Evolutionary conservation across 1,284 basidiomycete genomes (phyloP).

Genomic region (Melampsora larici-populina): DNA sequence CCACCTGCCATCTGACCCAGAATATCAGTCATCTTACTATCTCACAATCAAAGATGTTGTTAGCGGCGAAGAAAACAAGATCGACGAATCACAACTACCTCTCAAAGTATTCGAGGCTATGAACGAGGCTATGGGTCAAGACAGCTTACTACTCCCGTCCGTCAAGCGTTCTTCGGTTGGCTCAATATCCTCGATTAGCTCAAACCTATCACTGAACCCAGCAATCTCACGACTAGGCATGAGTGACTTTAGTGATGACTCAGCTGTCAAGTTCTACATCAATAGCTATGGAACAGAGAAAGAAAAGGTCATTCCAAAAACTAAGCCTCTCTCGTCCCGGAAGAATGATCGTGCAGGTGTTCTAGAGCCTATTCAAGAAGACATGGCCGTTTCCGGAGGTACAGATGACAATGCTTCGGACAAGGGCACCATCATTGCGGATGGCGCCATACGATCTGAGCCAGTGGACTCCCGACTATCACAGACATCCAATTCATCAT

Average conservation of each 20-base stretch:
- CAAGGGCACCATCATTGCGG: not conserved
- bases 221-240: conserved; percentile 86
- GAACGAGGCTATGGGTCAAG: conserved; percentile 59
- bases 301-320: not conserved
- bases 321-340: not conserved
- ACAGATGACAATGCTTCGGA: conserved; percentile 44
- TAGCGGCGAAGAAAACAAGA: conserved; percentile 68
- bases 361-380: conserved; percentile 26
- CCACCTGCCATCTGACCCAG: conserved; percentile 61
- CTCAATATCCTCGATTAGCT: conserved; percentile 84
- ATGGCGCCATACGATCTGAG: not conserved
- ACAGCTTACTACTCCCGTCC: conserved; percentile 61
- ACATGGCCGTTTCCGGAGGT: conserved; percentile 1
- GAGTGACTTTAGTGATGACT: conserved; percentile 96
- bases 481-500: not conserved
- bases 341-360: conserved; percentile 19
- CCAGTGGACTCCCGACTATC: not conserved
- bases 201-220: conserved; percentile 81
- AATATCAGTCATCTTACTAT: conserved; percentile 64
- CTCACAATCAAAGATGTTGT: conserved; percentile 89
- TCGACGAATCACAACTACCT: conserved; percentile 71
- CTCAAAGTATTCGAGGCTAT: conserved; percentile 80
- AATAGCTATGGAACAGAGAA: conserved; percentile 58
- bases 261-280: conserved; percentile 91
- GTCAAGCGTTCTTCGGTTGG: conserved; percentile 89